Conservation (phyloP, 2,329 filamentous ascomycete species). For the Aspergillus amoenus region DNA sequence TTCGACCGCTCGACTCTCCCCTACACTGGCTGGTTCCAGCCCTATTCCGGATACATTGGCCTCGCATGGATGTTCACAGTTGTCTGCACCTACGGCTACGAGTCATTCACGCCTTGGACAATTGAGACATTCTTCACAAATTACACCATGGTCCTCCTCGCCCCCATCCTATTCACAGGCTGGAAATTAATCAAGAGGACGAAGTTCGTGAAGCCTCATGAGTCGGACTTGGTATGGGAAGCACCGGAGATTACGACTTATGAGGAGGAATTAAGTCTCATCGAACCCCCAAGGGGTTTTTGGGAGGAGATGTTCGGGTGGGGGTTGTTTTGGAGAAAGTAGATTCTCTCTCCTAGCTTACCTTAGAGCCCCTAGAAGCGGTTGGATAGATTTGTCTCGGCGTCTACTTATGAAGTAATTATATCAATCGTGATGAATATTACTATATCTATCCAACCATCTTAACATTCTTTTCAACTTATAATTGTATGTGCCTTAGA, state of each 20-base stretch:
- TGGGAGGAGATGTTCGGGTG: constrained; percentile 13
- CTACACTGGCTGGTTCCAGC: constrained; percentile 60
- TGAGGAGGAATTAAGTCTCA: constrained; percentile 11
- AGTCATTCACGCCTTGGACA: constrained; percentile 47
- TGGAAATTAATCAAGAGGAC: constrained; percentile 55
- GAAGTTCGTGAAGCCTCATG: not conserved
- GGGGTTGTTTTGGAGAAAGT: not conserved
- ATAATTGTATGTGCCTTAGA: not conserved
- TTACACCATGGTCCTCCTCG: constrained; percentile 65
- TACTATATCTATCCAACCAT: no score
- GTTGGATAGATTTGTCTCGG: no score
- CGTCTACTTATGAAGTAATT: not conserved
- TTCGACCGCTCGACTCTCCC: constrained; percentile 55
- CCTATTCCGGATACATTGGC: constrained; percentile 48
- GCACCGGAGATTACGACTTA: constrained; percentile 13
- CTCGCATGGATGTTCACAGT: constrained; percentile 10
- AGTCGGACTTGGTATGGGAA: constrained; percentile 15
- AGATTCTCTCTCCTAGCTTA: not conserved
- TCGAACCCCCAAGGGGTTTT: constrained; percentile 13
- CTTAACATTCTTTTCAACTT: no score
- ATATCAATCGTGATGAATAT: not conserved
- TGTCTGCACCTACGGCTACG: constrained; percentile 54
- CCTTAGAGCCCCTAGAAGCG: not conserved
- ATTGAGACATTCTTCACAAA: constrained; percentile 65
- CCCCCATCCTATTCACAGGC: constrained; percentile 62